phyloP scores from a whole-genome alignment of 2,329 filamentous ascomycete species.

The Blastomyces emzantsi region DNA sequence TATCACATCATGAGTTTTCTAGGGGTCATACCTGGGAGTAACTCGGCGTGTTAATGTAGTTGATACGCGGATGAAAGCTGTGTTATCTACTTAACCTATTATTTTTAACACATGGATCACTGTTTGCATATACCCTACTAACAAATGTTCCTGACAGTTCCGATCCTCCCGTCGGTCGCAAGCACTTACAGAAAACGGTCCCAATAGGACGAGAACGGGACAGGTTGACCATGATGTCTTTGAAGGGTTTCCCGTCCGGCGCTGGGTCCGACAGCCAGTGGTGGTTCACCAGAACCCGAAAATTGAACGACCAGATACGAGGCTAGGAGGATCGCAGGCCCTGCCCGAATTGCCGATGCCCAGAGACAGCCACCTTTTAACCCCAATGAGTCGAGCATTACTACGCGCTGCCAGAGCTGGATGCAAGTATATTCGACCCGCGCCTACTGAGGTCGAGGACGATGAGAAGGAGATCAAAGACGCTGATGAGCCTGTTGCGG shows the following conservation, averaged over 20 bases:
- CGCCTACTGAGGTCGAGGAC: slow-evolving; percentile 32
- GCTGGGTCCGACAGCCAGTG: slow-evolving; percentile 71
- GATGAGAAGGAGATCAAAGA: slow-evolving; percentile 32
- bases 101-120: background rate
- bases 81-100: background rate
- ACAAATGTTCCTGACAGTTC: slow-evolving; percentile 34
- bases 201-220: slow-evolving; percentile 33
- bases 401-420: slow-evolving; percentile 72
- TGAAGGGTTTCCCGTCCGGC: slow-evolving; percentile 74
- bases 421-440: slow-evolving; percentile 62
- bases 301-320: slow-evolving; percentile 46
- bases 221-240: slow-evolving; percentile 58
- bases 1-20: background rate
- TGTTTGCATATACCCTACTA: background rate
- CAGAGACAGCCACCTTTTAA: slow-evolving; percentile 68
- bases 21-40: background rate
- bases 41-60: background rate
- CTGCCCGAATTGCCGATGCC: slow-evolving; percentile 79
- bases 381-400: slow-evolving; percentile 71
- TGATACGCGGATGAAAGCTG: background rate
- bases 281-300: slow-evolving; percentile 57
- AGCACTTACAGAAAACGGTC: slow-evolving; percentile 42
- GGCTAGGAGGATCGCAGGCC: slow-evolving; percentile 22
- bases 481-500: slow-evolving; percentile 24
- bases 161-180: slow-evolving; percentile 45